phyloP scores from a whole-genome alignment of 2,329 filamentous ascomycete species.

The Monosporascus sp. region DNA sequence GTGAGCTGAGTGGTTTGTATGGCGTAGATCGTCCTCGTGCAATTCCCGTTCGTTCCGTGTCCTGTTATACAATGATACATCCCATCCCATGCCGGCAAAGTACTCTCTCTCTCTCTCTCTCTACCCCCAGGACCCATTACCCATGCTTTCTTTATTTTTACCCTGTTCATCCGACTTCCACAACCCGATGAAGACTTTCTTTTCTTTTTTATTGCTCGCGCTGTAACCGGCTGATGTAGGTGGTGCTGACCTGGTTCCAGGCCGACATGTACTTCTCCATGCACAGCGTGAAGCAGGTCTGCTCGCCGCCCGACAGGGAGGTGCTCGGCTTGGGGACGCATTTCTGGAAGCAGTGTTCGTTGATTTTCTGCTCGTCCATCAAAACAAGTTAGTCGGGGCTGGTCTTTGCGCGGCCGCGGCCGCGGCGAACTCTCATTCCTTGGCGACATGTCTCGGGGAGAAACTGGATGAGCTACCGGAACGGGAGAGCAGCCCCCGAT shows the following conservation, averaged over 20 bases:
- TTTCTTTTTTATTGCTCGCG: slow-evolving; percentile 40
- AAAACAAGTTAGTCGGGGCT: no score
- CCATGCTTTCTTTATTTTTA: no score
- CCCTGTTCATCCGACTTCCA: not conserved
- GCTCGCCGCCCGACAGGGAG: slow-evolving; percentile 62
- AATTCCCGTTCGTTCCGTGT: not conserved
- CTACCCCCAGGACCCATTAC: not conserved
- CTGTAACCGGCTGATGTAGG: slow-evolving; percentile 61
- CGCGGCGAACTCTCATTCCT: no score
- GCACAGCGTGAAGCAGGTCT: slow-evolving; percentile 67
- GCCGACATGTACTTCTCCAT: slow-evolving; percentile 82
- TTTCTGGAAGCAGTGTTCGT: slow-evolving; percentile 74
- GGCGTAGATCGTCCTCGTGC: not conserved
- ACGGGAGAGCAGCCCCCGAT: no score
- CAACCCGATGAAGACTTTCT: slow-evolving; percentile 5
- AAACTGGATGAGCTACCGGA: no score
- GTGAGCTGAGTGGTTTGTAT: not conserved
- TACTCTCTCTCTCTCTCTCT: not conserved
- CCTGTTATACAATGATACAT: not conserved
- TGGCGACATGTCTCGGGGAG: no score
- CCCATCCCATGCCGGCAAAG: not conserved
- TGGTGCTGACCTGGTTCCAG: slow-evolving; percentile 69
- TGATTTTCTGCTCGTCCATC: slow-evolving; percentile 57
- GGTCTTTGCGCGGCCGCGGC: no score
- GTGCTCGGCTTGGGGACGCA: slow-evolving; percentile 67